A percentile compares a stretch with the other conserved stretches of the same genome.
phyloP scores from a whole-genome alignment of 768 basidiomycete genomes.

The Cystofilobasidium capitatum region DNA sequence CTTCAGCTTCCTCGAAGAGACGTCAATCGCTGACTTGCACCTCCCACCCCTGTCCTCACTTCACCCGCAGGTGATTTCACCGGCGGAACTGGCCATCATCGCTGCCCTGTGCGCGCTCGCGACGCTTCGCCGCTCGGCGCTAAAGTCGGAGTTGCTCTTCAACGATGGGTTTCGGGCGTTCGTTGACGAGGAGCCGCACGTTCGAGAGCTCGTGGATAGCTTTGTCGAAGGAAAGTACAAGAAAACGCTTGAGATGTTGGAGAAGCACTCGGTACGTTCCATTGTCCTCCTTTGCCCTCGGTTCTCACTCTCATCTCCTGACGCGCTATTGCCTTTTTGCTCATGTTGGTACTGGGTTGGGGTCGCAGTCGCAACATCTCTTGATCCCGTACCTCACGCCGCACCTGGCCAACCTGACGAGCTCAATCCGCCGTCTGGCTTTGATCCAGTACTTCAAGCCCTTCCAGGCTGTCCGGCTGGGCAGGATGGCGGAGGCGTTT shows the following conservation, averaged over 20 bases:
- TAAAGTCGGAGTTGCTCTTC: conserved; percentile 55
- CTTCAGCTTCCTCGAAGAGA: too few relatives aligned
- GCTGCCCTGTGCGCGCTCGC: conserved; percentile 75
- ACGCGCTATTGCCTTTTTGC: background rate
- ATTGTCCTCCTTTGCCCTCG: background rate
- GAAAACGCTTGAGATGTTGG: conserved; percentile 62
- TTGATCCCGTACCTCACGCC: conserved; percentile 65
- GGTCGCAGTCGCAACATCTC: conserved; percentile 57
- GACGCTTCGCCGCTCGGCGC: conserved; percentile 56
- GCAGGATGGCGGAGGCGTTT: conserved; percentile 76
- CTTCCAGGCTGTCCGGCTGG: conserved; percentile 71
- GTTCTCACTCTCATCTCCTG: background rate
- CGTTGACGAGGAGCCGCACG: conserved; percentile 68
- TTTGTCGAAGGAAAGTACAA: conserved; percentile 84
- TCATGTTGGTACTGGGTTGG: too few relatives aligned
- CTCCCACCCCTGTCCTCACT: background rate
- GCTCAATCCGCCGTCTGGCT: conserved; percentile 63
- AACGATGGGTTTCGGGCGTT: conserved; percentile 56
- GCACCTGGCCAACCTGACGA: conserved; percentile 58
- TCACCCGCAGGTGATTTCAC: conserved; percentile 54
- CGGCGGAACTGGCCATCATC: conserved; percentile 78
- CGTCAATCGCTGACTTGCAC: too few relatives aligned
- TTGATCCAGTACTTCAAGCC: conserved; percentile 84
- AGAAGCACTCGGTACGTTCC: conserved; percentile 54
- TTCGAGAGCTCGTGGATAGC: conserved; percentile 73